Base-by-base conservation (phyloP, 108 stramenopile genomes). In the Pseudonitzschia multiseries region DNA sequence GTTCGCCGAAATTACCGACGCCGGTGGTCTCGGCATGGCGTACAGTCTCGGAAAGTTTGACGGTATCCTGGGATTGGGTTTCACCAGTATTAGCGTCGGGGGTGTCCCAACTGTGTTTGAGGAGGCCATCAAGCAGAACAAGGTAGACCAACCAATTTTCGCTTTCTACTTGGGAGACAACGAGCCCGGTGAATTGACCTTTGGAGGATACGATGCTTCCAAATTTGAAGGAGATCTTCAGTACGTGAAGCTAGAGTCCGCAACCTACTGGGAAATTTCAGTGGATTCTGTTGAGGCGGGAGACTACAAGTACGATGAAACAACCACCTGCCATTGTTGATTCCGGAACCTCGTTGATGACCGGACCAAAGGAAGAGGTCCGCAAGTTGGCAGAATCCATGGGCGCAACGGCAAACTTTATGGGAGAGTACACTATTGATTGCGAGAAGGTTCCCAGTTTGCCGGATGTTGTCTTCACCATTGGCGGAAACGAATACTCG, bases 61-160 rank as follows among this genome's bases (percentile, higher is more conserved):
- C 79, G 99, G 99, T 42, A 99, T 99, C 73, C 75, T 98, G 62
- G 99, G 99, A 74, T 73, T 99, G 44, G 99, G 95, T 57, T 99
- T 98, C 67, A 89, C 93, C 50, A 84, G 84, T 57, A 86, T 99
- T 68, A 79, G 83, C 36, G 86, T 98, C 57, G 97, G 92, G 60
- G 85, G 86, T 46, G 84, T 92, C 4, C 78, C 88, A 29, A 98
- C 99, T 17, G 93, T 96, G 17, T 97, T 99, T 77, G 87, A 97
- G 54, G 93, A 96, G 73, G 84, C 97, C 54, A 89, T 99, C 54
- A 89, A 91, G 64, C 88, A 94, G 72, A 87, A 84, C 28, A 65
- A 78, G 42, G 81, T 96, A 43, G 83, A 83, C 48, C 76, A 85
- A 76, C 86, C 86, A 26, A 81, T 97, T 42, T 99, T 99, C 83